These are phyloP conservation scores for Ustilago shanxiensis DNA, from an alignment of 1,284 basidiomycete genomes.

Conservation along the genomic window DNA sequence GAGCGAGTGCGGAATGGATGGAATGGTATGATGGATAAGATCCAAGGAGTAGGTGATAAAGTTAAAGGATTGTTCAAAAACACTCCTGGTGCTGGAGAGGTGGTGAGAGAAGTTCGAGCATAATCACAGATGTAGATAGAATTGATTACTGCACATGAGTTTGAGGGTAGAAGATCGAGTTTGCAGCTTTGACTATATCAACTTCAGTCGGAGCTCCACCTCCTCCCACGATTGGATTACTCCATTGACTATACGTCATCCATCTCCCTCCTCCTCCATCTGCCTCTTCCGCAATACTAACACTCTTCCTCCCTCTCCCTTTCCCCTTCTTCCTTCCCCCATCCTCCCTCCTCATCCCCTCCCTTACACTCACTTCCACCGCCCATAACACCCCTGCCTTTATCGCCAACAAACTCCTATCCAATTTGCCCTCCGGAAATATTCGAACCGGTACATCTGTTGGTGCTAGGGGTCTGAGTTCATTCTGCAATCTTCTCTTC, in stretches of 20 bases:
- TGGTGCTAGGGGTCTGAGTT: conserved; percentile 49
- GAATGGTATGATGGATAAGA: too few species aligned
- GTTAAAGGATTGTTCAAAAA: neutral
- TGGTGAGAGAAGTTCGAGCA: neutral
- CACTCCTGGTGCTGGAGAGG: neutral
- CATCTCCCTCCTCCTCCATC: conserved; percentile 10
- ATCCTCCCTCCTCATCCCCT: conserved; percentile 5
- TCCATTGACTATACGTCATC: conserved; percentile 38
- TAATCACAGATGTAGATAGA: neutral
- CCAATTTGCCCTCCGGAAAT: neutral
- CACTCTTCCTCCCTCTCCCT: neutral
- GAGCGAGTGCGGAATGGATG: too few species aligned
- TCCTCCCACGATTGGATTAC: conserved; percentile 1
- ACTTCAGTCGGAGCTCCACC: conserved; percentile 1
- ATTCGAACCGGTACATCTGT: conserved; percentile 44
- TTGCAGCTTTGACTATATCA: conserved; percentile 22
- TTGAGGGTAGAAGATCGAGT: conserved; percentile 26
- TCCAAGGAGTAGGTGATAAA: neutral
- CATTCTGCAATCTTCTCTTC: conserved; percentile 76
- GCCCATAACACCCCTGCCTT: conserved; percentile 13
- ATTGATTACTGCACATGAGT: too few species aligned
- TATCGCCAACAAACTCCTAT: conserved; percentile 12
- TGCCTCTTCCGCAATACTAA: neutral
- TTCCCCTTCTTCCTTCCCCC: conserved; percentile 10
- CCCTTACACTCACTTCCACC: conserved; percentile 10